Conservation (phyloP, 495 filamentous ascomycete species). For the Hypoxylon fuscum region DNA sequence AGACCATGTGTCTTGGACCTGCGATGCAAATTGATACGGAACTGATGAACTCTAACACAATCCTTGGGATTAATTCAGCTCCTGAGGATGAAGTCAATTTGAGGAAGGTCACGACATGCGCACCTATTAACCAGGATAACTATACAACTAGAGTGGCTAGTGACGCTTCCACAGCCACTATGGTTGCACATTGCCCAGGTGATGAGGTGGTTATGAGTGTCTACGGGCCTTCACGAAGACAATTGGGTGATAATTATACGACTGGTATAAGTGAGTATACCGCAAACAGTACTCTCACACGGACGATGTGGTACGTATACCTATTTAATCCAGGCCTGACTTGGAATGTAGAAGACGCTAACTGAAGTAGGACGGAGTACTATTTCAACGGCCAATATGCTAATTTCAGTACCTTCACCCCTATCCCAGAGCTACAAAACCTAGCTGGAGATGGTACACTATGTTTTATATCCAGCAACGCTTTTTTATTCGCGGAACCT, state of each 20-base stretch:
- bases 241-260: neutral
- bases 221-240: neutral
- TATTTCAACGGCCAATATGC: neutral
- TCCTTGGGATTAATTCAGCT: conserved; percentile 3
- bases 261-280: neutral
- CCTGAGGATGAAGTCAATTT: conserved; percentile 1
- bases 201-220: neutral
- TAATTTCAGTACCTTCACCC: neutral
- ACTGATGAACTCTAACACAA: conserved; percentile 5
- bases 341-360: neutral
- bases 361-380: neutral
- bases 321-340: neutral
- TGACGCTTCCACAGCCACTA: neutral
- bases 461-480: conserved; percentile 7
- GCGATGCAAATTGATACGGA: conserved; percentile 2
- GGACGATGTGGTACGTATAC: conserved; percentile 1
- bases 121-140: neutral
- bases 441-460: conserved; percentile 5
- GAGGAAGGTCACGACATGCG: conserved; percentile 12
- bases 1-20: conserved; percentile 6
- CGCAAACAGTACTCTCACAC: neutral
- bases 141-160: neutral
- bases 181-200: neutral
- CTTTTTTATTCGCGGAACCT: neutral
- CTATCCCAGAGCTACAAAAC: conserved; percentile 4